Evolutionary conservation across 768 basidiomycete genomes (phyloP), one percentile per base, ranked within the genome.

Genomic region (Russula ochroleuca): DNA sequence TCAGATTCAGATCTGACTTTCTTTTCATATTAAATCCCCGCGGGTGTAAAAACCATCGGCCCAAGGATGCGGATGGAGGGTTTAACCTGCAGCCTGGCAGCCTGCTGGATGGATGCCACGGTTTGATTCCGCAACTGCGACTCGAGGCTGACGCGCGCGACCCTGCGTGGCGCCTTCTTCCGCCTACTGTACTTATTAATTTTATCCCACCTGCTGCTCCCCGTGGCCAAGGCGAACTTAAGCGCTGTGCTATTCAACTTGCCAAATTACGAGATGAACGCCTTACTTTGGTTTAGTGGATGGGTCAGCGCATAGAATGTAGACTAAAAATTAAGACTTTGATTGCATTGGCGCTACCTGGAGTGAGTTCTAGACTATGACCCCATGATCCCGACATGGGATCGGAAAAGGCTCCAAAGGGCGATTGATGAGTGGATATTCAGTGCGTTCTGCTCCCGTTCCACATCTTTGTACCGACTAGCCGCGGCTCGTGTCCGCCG

Each of bases 91-190:
- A 21, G 41, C 49, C 55, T 41, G 21, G 56, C 48, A 25, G 57
- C 62, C 50, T 52, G 57, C n/a, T 13, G 31, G 55, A 21, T 35
- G 49, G 41, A 17, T 41, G 40, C 28, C 43, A 45, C n/a, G 10
- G 21, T 21, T 53, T 52, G 51, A 48, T 59, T 38, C 57, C 57
- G 51, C 25, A 59, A 35, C 37, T 17, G 11, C 15, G 21, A 61
- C 52, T 54, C 49, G 41, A 59, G 62, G 57, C 43, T 40, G 25
- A 41, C 35, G 28, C 43, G n/a, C 25, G 33, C 62, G 56, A 53
- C 21, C n/a, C 14, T 19, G 4, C n/a, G n/a, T 31, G 23, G 33
- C 15, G 31, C n/a, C 37, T 28, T 45, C 37, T 28, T 45, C 3
- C 28, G 11, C 1, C 19, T 13, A 17, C 17, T 31, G 35, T 35